A percentile compares a stretch with the other conserved stretches of the same genome.
Evolutionary conservation across 2,329 filamentous ascomycete genomes (phyloP).

Genomic region (Chalaropsis ovoidea): DNA sequence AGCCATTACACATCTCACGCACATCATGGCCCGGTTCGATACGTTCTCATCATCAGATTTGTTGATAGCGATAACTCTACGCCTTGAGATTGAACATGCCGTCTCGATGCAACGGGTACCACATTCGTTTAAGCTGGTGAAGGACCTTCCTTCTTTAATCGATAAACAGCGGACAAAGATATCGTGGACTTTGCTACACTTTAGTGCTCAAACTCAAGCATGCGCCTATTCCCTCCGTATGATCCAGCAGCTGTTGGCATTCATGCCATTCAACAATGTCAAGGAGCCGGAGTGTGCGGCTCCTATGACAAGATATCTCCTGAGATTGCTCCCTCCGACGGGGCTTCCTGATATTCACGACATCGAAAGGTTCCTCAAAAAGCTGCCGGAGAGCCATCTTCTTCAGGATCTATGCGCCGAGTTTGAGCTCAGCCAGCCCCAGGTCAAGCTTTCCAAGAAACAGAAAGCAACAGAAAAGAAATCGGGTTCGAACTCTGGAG

Average conservation of each 20-base stretch:
- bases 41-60: not conserved
- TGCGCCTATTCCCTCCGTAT: constrained; percentile 36
- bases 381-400: not conserved
- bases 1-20: not conserved
- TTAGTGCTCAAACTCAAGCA: constrained; percentile 50
- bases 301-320: not conserved
- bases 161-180: constrained; percentile 28
- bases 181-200: constrained; percentile 51
- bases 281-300: not conserved
- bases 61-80: constrained; percentile 24
- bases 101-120: constrained; percentile 30
- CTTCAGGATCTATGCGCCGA: constrained; percentile 13
- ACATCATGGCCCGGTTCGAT: not conserved
- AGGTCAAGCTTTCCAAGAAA: constrained; percentile 10
- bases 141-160: constrained; percentile 24
- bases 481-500: not conserved
- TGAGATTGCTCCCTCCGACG: not conserved
- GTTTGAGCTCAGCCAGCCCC: constrained; percentile 13
- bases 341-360: constrained; percentile 11
- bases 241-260: constrained; percentile 34
- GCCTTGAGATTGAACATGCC: constrained; percentile 24
- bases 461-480: not conserved
- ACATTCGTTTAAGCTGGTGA: constrained; percentile 19
- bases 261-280: not conserved
- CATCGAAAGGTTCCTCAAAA: constrained; percentile 11